phyloP scores from a whole-genome alignment of 106 monocot species.

The Platanthera guangdongensis region DNA sequence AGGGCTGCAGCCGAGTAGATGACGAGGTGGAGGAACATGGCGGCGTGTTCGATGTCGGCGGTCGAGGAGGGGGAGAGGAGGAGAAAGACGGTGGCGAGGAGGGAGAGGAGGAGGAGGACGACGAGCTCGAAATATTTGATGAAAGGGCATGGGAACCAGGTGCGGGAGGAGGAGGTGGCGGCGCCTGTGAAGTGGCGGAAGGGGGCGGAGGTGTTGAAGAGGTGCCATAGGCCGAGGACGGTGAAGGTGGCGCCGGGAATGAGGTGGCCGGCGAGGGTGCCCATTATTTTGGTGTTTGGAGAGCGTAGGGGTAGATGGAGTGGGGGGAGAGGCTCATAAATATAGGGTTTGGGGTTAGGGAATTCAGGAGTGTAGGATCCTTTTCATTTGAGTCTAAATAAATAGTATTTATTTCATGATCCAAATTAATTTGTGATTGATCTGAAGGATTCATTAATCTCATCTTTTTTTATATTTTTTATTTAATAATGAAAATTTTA shows the following conservation, averaged over 20 bases:
- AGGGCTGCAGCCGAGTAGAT: conserved; percentile 38
- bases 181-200: conserved; percentile 25
- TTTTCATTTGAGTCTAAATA: too few relatives aligned
- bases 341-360: neutral
- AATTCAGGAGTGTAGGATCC: too few relatives aligned
- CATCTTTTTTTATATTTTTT: too few relatives aligned
- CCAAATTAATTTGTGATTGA: too few relatives aligned
- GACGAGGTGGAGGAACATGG: conserved; percentile 48
- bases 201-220: conserved; percentile 32
- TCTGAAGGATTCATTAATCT: too few relatives aligned
- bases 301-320: neutral
- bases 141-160: conserved; percentile 43
- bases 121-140: conserved; percentile 39
- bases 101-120: conserved; percentile 43
- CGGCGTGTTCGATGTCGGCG: conserved; percentile 40
- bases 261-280: conserved; percentile 57
- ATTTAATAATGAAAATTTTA: too few relatives aligned
- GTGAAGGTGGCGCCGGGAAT: conserved; percentile 54
- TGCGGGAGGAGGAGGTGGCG: conserved; percentile 18
- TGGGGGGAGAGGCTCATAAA: neutral
- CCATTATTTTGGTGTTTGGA: conserved; percentile 28
- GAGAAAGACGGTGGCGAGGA: conserved; percentile 17
- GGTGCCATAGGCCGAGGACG: conserved; percentile 74
- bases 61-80: conserved; percentile 17
- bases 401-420: too few relatives aligned